Evolutionary conservation across 2,329 filamentous ascomycete species (phyloP), one percentile per base, ranked within the genome.

Genomic region (Alternaria hordeiaustralica): DNA sequence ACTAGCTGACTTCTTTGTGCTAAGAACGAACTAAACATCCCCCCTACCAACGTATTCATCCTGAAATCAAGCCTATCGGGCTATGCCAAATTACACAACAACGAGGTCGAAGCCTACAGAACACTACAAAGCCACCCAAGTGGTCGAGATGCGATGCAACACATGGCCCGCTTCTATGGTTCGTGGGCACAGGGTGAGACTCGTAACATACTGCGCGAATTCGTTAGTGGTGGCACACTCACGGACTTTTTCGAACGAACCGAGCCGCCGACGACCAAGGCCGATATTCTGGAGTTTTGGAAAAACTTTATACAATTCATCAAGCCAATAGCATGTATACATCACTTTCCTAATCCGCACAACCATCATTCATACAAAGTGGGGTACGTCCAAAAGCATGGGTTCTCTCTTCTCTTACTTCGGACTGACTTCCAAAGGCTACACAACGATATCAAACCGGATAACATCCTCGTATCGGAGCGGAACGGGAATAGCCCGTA

Each of bases 381-480:
- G 7, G 55, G 55, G 55, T 57, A 47, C 2, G 43, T 26, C 4
- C 2, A 11, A 8, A 36, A 15, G 1, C 30, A n/a, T 4, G 6
- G 30, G 6, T 13, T 7, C 4, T 2, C 13, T 2, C 1, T n/a
- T 2, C 3, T n/a, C 33, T 36, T 4, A 2, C 1, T n/a, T n/a
- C 3, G 0, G 3, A 23, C 54, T 63, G 11, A 61, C 20, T 4
- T 3, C 3, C 30, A 2, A 12, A 83, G 80, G 1, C 79, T 80
- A 69, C 81, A 84, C 56, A 75, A 78, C 8, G 82, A 84, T 73
- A 71, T 84, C 58, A 84, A 84, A 65, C 75, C 80, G 21, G 75
- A 79, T 30, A 84, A 84, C 49, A 81, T 84, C 41, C 79, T 84
- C 63, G 72, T 71, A 0, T 69, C 59, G 11, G 61, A 64, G 6